Percentiles rank a stretch among this genome's conserved stretches.
These are phyloP conservation scores for Chara braunii DNA, from an alignment of 139 green algal species.

Conservation along the genomic window DNA sequence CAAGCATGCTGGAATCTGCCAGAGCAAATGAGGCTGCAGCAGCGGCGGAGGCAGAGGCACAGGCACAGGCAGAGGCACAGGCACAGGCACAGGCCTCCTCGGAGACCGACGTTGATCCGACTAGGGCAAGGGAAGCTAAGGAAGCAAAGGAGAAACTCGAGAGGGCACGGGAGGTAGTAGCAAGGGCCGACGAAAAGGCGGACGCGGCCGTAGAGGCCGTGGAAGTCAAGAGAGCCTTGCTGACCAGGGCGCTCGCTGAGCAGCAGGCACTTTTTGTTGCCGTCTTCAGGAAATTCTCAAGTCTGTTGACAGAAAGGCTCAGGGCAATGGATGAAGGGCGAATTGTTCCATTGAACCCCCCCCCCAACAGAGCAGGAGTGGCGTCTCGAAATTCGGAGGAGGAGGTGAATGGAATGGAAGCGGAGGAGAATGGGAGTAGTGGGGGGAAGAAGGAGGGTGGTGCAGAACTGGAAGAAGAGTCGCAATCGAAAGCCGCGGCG, in stretches of 20 bases:
- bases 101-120: neutral
- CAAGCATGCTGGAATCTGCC: too few species aligned
- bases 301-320: neutral
- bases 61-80: slow-evolving; percentile 3
- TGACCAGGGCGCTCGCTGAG: slow-evolving; percentile 7
- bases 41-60: slow-evolving; percentile 1
- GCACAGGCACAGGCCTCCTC: slow-evolving; percentile 6
- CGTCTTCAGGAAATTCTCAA: neutral
- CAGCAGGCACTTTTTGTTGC: slow-evolving; percentile 21
- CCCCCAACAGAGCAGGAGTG: too few species aligned
- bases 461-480: slow-evolving; percentile 1
- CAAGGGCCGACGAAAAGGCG: slow-evolving; percentile 12
- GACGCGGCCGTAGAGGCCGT: slow-evolving; percentile 8
- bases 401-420: neutral
- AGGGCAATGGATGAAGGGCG: too few species aligned
- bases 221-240: slow-evolving; percentile 27
- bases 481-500: neutral
- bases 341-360: too few species aligned
- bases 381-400: too few species aligned
- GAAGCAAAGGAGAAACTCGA: slow-evolving; percentile 6
- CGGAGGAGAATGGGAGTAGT: neutral
- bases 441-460: neutral
- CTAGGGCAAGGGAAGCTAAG: neutral
- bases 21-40: slow-evolving; percentile 8
- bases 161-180: slow-evolving; percentile 8